phyloP scores from a whole-genome alignment of 768 basidiomycete species.

The Termitomyces heimii region DNA sequence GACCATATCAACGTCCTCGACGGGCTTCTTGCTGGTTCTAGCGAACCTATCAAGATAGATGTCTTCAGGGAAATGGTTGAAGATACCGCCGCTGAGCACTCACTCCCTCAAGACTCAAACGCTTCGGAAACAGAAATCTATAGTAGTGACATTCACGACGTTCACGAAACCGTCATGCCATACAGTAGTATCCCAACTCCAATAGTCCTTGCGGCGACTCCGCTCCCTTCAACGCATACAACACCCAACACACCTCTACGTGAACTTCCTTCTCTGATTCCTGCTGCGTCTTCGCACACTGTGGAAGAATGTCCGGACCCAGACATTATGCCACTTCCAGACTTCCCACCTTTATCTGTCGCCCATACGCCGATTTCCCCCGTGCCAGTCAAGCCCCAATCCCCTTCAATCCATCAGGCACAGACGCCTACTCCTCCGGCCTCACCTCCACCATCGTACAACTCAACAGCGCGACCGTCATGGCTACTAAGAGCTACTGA shows the following conservation, averaged over 20 bases:
- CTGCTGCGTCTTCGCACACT: background rate
- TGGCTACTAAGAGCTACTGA: constrained; percentile 40
- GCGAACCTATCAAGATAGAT: constrained; percentile 4
- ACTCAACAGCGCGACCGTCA: constrained; percentile 14
- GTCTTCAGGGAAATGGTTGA: background rate
- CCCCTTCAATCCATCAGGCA: background rate
- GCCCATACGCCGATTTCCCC: constrained; percentile 11
- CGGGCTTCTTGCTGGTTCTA: background rate
- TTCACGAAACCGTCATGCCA: background rate
- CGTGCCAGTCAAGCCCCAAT: constrained; percentile 2
- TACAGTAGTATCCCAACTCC: background rate
- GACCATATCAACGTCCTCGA: constrained; percentile 4
- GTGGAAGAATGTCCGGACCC: constrained; percentile 31
- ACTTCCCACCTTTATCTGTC: constrained; percentile 3
- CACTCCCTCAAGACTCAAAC: background rate
- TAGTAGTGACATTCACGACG: constrained; percentile 12
- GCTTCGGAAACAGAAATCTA: background rate
- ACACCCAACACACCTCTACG: constrained; percentile 5
- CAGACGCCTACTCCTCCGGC: constrained; percentile 42
- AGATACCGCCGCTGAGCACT: background rate
- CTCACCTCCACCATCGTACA: constrained; percentile 25
- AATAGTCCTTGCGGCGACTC: background rate
- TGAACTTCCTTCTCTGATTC: background rate
- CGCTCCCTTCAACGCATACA: constrained; percentile 6
- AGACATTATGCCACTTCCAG: constrained; percentile 35